Evolutionary conservation across 2,329 filamentous ascomycete species (phyloP), one percentile per base, ranked within the genome.

Genomic region (Trichoderma sp.): DNA sequence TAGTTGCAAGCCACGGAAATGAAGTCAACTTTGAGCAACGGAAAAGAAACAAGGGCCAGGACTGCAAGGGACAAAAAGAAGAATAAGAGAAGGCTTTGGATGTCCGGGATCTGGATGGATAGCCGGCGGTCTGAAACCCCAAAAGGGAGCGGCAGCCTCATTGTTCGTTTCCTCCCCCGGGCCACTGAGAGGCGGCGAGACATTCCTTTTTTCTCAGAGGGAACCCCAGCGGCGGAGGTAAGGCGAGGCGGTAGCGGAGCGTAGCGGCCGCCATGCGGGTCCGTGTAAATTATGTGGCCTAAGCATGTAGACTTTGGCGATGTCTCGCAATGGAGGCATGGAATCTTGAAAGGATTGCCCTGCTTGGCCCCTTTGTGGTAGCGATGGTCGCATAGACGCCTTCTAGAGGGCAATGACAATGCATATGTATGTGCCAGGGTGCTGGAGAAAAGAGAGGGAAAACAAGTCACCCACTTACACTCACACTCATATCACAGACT

Each of bases 241-340:
- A 49, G 21, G 46, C 46, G 60, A 49, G 60, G 60, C 34, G 43
- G 60, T 54, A 54, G 37, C n/a, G 32, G 16, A 24, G 21, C 21
- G 34, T 43, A 43, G 56, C 56, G 56, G 56, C 56, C 56, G 56
- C 56, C 21, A 59, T 55, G 64, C 64, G 54, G 64, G 54, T 51
- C 59, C 39, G 52, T 37, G 26, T 24, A 66, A 46, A 56, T 56
- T 56, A 24, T 55, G 51, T 34, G 10, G 18, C 24, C 54, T 34
- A 56, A 56, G 54, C 14, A 43, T 43, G 39, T 43, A 18, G 16
- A 43, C 26, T 43, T 18, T 43, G 16, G 39, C 39, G 39, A 18
- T 8, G 16, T n/a, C 6, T 24, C 2, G n/a, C 46, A 49, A 49
- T 8, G n/a, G 21, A 49, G 46, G 46, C 46, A 49, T 5, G 21